Percentiles rank a stretch among this genome's conserved stretches.
phyloP scores from a whole-genome alignment of 805 yeast species.

The Yarrowia deformans region DNA sequence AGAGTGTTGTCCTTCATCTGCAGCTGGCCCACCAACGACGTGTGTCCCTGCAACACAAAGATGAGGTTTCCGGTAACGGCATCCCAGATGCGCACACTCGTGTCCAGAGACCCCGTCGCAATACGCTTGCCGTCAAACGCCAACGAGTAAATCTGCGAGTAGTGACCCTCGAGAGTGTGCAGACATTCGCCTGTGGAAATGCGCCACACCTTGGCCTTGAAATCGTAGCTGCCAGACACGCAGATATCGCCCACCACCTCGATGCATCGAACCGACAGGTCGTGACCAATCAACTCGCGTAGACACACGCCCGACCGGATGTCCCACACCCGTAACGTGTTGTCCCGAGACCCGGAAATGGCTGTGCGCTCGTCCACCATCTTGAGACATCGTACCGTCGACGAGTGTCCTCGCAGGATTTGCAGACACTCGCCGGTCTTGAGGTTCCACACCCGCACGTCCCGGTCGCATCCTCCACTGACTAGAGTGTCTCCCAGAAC shows the following conservation, averaged over 20 bases:
- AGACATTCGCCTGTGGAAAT: constrained; percentile 88
- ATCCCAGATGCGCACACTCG: constrained; percentile 96
- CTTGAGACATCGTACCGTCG: constrained; percentile 85
- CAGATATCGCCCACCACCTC: constrained; percentile 72
- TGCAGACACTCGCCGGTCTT: constrained; percentile 83
- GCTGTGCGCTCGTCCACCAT: constrained; percentile 82
- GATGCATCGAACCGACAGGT: constrained; percentile 77
- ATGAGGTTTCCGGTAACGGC: constrained; percentile 84
- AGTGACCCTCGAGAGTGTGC: constrained; percentile 90
- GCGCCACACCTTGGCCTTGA: constrained; percentile 91
- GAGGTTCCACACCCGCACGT: constrained; percentile 95
- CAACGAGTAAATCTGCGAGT: constrained; percentile 86
- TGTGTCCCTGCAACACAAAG: constrained; percentile 79
- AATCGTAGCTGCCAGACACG: constrained; percentile 88
- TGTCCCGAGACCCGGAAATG: constrained; percentile 90
- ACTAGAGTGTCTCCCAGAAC: constrained; percentile 91
- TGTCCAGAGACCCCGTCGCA: constrained; percentile 95
- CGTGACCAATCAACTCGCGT: constrained; percentile 72
- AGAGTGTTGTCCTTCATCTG: constrained; percentile 74
- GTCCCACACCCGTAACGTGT: constrained; percentile 93
- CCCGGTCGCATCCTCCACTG: constrained; percentile 95
- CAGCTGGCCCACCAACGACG: constrained; percentile 90
- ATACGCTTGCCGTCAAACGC: constrained; percentile 89
- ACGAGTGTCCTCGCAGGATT: constrained; percentile 87
- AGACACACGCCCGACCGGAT: constrained; percentile 88